phyloP scores from a whole-genome alignment of 768 basidiomycete species.

The Auriscalpium microsporum region DNA sequence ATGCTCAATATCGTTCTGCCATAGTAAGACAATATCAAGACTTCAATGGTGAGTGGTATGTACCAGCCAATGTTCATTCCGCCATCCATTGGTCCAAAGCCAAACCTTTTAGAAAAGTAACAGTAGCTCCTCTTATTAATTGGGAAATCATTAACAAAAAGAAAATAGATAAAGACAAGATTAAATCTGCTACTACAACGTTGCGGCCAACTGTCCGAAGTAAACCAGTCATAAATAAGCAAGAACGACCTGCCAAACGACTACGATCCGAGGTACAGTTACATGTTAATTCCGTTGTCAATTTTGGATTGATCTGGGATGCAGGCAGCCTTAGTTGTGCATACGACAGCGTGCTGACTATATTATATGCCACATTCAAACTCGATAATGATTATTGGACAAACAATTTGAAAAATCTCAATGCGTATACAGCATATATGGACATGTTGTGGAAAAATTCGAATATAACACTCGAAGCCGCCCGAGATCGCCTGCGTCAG shows the following conservation, averaged over 20 bases:
- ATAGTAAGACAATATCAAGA: background rate
- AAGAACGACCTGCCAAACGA: background rate
- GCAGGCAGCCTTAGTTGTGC: slow-evolving; percentile 1
- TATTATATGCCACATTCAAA: background rate
- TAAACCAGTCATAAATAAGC: background rate
- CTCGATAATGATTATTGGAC: background rate
- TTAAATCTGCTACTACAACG: background rate
- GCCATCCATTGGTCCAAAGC: background rate
- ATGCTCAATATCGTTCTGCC: background rate
- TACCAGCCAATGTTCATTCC: slow-evolving; percentile 1
- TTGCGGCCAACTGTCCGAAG: background rate
- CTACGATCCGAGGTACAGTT: background rate
- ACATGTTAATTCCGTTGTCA: background rate
- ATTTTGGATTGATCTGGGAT: background rate
- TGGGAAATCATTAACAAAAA: background rate
- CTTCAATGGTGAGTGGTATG: background rate
- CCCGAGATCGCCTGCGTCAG: too few relatives aligned
- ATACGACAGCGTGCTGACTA: slow-evolving; percentile 1
- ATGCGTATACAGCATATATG: too few relatives aligned
- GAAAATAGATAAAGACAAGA: background rate
- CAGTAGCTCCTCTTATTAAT: background rate
- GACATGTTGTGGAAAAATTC: too few relatives aligned
- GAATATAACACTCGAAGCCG: too few relatives aligned
- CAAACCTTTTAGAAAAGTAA: background rate
- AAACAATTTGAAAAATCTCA: background rate